Percentiles rank a stretch among this genome's conserved stretches.
Conservation (phyloP, 2,329 filamentous ascomycete genomes). For the Diplocarpon mali region DNA sequence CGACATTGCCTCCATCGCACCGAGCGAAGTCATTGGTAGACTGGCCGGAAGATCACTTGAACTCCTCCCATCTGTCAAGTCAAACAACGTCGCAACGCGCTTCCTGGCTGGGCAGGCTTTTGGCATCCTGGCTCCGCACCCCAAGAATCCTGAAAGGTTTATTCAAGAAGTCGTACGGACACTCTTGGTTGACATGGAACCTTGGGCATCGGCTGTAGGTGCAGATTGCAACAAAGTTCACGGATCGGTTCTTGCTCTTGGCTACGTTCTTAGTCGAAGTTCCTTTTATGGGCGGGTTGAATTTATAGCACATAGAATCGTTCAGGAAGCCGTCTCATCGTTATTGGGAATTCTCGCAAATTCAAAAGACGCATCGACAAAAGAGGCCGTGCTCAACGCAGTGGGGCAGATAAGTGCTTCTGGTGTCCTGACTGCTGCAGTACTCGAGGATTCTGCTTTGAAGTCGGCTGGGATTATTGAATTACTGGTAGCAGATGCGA, state of each 20-base stretch:
- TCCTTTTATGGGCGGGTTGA: conserved; percentile 36
- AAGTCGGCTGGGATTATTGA: conserved; percentile 36
- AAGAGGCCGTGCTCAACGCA: conserved; percentile 44
- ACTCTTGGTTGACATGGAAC: conserved; percentile 35
- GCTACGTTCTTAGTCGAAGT: conserved; percentile 45
- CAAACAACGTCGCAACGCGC: conserved; percentile 61
- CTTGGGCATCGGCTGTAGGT: conserved; percentile 46
- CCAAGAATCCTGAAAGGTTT: conserved; percentile 31
- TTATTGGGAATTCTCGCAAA: conserved; percentile 41
- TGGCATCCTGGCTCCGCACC: conserved; percentile 67
- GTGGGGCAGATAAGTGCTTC: conserved; percentile 53
- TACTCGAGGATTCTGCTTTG: conserved; percentile 15
- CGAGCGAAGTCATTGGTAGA: conserved; percentile 39
- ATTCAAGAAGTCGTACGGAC: conserved; percentile 34
- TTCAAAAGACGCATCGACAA: conserved; percentile 43
- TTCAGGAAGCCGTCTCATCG: conserved; percentile 33
- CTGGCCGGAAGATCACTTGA: conserved; percentile 39
- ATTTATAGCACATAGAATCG: conserved; percentile 27
- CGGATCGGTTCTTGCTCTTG: conserved; percentile 47
- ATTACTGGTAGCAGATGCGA: conserved; percentile 56
- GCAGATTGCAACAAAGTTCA: conserved; percentile 47
- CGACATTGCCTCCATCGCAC: conserved; percentile 39
- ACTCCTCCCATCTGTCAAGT: conserved; percentile 51
- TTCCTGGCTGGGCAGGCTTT: conserved; percentile 57
- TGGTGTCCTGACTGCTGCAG: conserved; percentile 32